These are phyloP conservation scores for Colletotrichum incanum DNA, from an alignment of 2,329 filamentous ascomycete species.

Conservation along the genomic window DNA sequence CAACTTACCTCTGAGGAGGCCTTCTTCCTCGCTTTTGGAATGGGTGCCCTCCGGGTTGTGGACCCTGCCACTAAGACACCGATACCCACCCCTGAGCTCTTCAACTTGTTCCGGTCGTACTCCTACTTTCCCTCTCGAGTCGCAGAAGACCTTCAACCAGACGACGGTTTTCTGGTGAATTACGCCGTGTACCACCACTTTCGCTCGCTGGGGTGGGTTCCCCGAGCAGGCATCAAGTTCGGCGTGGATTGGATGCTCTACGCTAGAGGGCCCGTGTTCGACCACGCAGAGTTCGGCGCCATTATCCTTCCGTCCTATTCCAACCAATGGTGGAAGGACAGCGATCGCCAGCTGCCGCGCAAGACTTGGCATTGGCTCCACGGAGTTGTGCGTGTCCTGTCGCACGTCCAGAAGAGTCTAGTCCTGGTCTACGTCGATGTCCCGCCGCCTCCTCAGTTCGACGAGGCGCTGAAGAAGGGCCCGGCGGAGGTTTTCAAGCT, in stretches of 20 bases:
- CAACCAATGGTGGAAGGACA: constrained; percentile 78
- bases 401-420: constrained; percentile 91
- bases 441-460: constrained; percentile 74
- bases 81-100: constrained; percentile 70
- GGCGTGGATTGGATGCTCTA: constrained; percentile 96
- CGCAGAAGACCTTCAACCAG: constrained; percentile 70
- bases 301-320: constrained; percentile 88
- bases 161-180: constrained; percentile 88
- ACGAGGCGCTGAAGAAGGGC: constrained; percentile 60
- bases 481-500: constrained; percentile 75
- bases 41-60: constrained; percentile 80
- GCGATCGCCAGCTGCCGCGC: constrained; percentile 64
- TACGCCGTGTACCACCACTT: constrained; percentile 98
- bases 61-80: constrained; percentile 62
- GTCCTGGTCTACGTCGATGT: constrained; percentile 94
- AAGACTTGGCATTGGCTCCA: constrained; percentile 88
- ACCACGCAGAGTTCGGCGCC: constrained; percentile 94
- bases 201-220: constrained; percentile 94
- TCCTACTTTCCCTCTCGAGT: constrained; percentile 77
- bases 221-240: constrained; percentile 94
- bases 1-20: constrained; percentile 92
- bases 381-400: constrained; percentile 89
- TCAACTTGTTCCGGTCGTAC: constrained; percentile 77
- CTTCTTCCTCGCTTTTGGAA: constrained; percentile 87
- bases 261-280: constrained; percentile 91